phyloP scores from a whole-genome alignment of 2,329 filamentous ascomycete species.

The Fusarium bactridioides region DNA sequence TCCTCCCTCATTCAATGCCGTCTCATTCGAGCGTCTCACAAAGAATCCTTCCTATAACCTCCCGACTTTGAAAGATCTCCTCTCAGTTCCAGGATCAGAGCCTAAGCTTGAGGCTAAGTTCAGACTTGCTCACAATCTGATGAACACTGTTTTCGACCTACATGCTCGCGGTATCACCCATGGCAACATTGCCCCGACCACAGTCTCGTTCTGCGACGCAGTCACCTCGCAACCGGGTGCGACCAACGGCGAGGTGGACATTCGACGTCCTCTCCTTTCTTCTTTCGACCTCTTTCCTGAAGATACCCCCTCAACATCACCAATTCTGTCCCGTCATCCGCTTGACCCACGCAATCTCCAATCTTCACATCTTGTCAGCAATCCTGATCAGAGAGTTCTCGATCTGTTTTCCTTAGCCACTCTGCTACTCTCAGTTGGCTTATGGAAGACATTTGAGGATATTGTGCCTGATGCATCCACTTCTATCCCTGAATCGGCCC shows the following conservation, averaged over 20 bases:
- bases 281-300: slow-evolving; percentile 75
- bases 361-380: slow-evolving; percentile 57
- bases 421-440: slow-evolving; percentile 75
- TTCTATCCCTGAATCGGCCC: slow-evolving; percentile 66
- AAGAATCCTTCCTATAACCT: slow-evolving; percentile 60
- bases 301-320: slow-evolving; percentile 23
- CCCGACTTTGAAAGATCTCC: slow-evolving; percentile 62
- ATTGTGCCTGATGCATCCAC: slow-evolving; percentile 55
- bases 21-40: slow-evolving; percentile 61
- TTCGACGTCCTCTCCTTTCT: slow-evolving; percentile 74
- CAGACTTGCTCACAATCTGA: slow-evolving; percentile 75
- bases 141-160: slow-evolving; percentile 76
- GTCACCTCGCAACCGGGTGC: slow-evolving; percentile 52
- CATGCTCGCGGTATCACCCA: slow-evolving; percentile 75
- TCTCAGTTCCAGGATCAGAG: slow-evolving; percentile 61
- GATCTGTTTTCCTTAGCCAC: slow-evolving; percentile 80
- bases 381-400: slow-evolving; percentile 64
- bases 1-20: slow-evolving; percentile 68
- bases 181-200: slow-evolving; percentile 72
- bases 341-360: slow-evolving; percentile 64
- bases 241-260: slow-evolving; percentile 61
- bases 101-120: slow-evolving; percentile 80
- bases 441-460: slow-evolving; percentile 74
- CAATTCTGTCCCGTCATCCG: slow-evolving; percentile 64
- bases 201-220: slow-evolving; percentile 70